These are phyloP conservation scores for Melastoma malabathricum DNA, from an alignment of 345 rosid species.

Conservation along the genomic window DNA sequence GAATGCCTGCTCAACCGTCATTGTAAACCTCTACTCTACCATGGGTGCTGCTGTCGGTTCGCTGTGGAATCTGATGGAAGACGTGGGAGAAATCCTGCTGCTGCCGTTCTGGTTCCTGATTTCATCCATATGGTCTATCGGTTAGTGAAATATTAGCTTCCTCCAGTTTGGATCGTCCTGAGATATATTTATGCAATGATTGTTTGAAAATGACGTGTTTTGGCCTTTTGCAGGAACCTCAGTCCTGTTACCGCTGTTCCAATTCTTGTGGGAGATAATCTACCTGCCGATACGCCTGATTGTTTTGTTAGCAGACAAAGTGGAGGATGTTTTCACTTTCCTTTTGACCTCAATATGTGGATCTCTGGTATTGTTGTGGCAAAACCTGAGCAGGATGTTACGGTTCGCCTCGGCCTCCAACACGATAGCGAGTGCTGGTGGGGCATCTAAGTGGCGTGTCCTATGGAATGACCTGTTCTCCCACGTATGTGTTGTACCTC, in stretches of 20 bases:
- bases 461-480: slow-evolving; percentile 98
- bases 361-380: slow-evolving; percentile 39
- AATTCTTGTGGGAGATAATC: slow-evolving; percentile 56
- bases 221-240: slow-evolving; percentile 34
- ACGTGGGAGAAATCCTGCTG: slow-evolving; percentile 35
- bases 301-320: slow-evolving; percentile 32
- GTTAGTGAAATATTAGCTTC: slow-evolving; percentile 21
- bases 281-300: slow-evolving; percentile 52
- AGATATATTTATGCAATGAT: background rate
- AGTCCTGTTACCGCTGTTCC: slow-evolving; percentile 46
- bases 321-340: slow-evolving; percentile 12
- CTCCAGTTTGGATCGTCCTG: background rate
- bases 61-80: slow-evolving; percentile 29
- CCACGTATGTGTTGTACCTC: slow-evolving; percentile 32
- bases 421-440: slow-evolving; percentile 38
- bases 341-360: slow-evolving; percentile 29
- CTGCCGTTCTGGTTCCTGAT: slow-evolving; percentile 44
- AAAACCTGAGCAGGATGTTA: slow-evolving; percentile 33
- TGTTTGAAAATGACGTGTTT: slow-evolving; percentile 4
- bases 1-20: slow-evolving; percentile 35
- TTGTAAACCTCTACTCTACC: slow-evolving; percentile 34
- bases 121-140: slow-evolving; percentile 40
- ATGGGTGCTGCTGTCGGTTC: slow-evolving; percentile 37
- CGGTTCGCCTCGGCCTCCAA: slow-evolving; percentile 51
- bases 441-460: slow-evolving; percentile 77